Base-by-base conservation (phyloP, 352 stramenopile species). In the Halophytophthora polymorphica region DNA sequence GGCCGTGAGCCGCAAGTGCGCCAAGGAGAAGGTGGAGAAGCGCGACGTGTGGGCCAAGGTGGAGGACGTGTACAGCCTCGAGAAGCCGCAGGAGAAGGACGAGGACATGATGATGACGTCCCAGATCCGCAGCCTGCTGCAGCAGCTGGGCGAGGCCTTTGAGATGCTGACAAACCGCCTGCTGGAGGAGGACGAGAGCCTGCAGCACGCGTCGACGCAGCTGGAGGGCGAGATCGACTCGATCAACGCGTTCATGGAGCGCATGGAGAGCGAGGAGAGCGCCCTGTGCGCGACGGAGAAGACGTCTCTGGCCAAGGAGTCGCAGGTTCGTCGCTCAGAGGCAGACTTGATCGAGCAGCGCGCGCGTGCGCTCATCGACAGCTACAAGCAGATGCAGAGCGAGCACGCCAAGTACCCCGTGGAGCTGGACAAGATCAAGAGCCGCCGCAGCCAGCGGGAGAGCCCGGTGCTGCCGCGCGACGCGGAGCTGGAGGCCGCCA, bases 101-200 rank as follows among this genome's bases (percentile, higher is more conserved):
- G 82, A 94, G 64, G 84, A 94, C 64, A 93, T 94, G 84, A 94
- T 94, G 84, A 94, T 94, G 84, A 94, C 84, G 39, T 91, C 79
- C 33, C 84, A 94, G 65, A 94, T 94, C 63, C 84, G 84, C 45
- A 88, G 80, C 22, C 56, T 94, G 45, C 65, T 94, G 25, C 82
- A 90, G 62, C 84, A 94, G 64, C 66, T 94, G 45, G 82, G 82
- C 33, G 84, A 94, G 46, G 82, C 84, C 4, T 94, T 94, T 41
- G 84, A 94, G 65, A 93, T 94, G 84, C 74, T 93, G 38, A 78
- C 84, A 2, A 94, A 94, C 71, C 84, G 84, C 28, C 66, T 94
- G 3, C 51, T 89, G 13, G 84, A 94, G 53, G 84, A 94, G 52
- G 84, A 94, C 10, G 79, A 94, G 69, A 89, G 74, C 41, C 55